Evolutionary conservation across 2,329 filamentous ascomycete species (phyloP), one percentile per base, ranked within the genome.

Genomic region (Colletotrichum cordylinicola): DNA sequence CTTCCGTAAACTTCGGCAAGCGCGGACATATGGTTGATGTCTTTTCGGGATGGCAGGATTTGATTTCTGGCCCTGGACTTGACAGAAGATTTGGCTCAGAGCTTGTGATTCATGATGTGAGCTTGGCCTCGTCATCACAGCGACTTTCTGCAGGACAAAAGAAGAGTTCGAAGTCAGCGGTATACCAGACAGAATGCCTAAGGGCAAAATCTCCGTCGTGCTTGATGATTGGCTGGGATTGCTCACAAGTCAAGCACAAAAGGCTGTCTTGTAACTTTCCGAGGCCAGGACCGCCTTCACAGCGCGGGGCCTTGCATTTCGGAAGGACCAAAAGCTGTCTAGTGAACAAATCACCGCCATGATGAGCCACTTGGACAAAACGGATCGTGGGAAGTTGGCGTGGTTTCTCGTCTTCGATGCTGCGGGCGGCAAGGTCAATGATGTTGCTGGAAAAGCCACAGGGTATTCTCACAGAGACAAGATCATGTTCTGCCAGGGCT

Each of bases 371-470:
- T 82, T 93, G 55, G 88, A 90, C 72, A 78, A 79, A 0, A 81
- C 85, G 1, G 80, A 88, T 67, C 88, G 87, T 73, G 90, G 88
- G 3, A 91, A 90, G 0, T 81, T 88, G 2, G 77, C 91, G 3
- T 93, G 92, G 91, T 90, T 90, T 79, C 83, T 92, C 72, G 91
- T 93, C 56, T 93, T 93, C 79, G 90, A 93, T 79, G 87, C 90
- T 2, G 86, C 88, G n/a, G 92, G 91, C 58, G 92, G 92, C 13
- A 91, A 91, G 15, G 87, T 91, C 67, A 88, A 87, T 78, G 91
- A 93, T 72, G 84, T 90, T 2, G 83, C 91, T 1, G 81, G 82
- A 75, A 86, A 92, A 77, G 88, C 88, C 10, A 93, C 91, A 0
- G 88, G 91, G 6, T 94, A 92, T 79, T 88, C 89, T 1, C 92